Base-by-base conservation (phyloP, 768 basidiomycete species). In the Pleurotus tuber-regium region DNA sequence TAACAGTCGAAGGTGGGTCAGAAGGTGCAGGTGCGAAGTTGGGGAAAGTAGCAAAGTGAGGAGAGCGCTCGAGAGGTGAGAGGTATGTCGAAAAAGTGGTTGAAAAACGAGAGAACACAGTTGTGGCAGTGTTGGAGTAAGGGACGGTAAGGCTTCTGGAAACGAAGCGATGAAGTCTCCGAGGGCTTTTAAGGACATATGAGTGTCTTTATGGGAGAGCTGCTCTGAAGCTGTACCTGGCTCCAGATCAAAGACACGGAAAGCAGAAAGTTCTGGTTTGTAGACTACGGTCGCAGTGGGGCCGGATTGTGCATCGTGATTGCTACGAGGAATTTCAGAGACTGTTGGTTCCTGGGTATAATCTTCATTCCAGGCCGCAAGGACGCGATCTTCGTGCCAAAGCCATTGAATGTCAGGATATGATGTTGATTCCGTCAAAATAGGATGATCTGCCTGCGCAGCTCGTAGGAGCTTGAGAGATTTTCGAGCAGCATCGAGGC, bases 21-120 rank as follows among this genome's bases (percentile, higher is more conserved):
- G 79, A 30, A 93, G 71, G 57, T 85, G 82, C 44, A 92, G 81
- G n/a, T 77, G 75, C 6, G 81, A 81, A 2, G 78, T 66, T 0
- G 82, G 76, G 10, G 80, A 73, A 8, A 93, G 73, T 63, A 93
- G 83, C 6, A 89, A 71, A 1, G 72, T 69, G 9, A 95, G 74
- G 3, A 94, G 76, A 7, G 86, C 77, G 8, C 72, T 70, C 0
- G 90, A 89, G 44, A 95, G 75, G 5, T 71, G 73, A 35, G 77
- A 71, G n/a, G 81, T 80, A 56, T 87, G 86, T 14, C 71, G 63
- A n/a, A 78, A 63, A 7, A 88, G 81, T 24, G 81, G 84, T 19
- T 66, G 70, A 55, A 90, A 76, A 21, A 87, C 78, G 31, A 84
- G 71, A n/a, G 76, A 72, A 6, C 78, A 81, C 8, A 93, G 74